Evolutionary conservation across 306 rosid species (phyloP), one percentile per base, ranked within the genome.

Genomic region (Hylodesmum podocarpum): DNA sequence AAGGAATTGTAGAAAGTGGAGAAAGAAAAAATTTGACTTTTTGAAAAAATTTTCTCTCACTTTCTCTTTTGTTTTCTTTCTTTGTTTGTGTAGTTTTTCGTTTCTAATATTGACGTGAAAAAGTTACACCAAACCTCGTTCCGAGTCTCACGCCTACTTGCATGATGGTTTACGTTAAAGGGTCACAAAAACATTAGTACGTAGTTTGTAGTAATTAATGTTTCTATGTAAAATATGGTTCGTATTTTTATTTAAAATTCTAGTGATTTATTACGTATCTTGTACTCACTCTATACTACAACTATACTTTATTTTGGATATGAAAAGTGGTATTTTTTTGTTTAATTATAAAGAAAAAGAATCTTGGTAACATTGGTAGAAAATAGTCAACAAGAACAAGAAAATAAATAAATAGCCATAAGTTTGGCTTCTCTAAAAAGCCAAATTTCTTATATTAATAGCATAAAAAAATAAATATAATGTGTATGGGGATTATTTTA

Each of bases 91-190:
- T 34, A 11, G 49, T 65, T 71, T 80, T 19, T 24, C 79, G 49
- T 80, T 77, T 81, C 89, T 85, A 91, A 84, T 86, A 81, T 83
- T 81, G 71, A 78, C 79, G 44, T 81, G 68, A 62, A 75, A 85
- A 83, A 57, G 84, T 71, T 74, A 16, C 80, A 73, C 91, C 98
- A 89, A 88, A 89, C 74, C 91, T 85, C 74, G 61, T 83, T 87
- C 99, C 99, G 97, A 89, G 61, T 87, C 96, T 90, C 90, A 69
- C 97, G 96, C 81, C 27, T 34, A 70, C 75, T 70, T 76, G 44
- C 88, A 46, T 51, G 72, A 73, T 83, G 89, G 91, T 86, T 88
- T 85, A 36, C 70, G 70, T 90, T 43, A 51, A 84, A 85, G 61
- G 72, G n/a, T 33, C 51, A 41, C 7, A 77, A 82, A 65, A 29